phyloP scores from a whole-genome alignment of 2,329 filamentous ascomycete species.

The Venturia nashicola region DNA sequence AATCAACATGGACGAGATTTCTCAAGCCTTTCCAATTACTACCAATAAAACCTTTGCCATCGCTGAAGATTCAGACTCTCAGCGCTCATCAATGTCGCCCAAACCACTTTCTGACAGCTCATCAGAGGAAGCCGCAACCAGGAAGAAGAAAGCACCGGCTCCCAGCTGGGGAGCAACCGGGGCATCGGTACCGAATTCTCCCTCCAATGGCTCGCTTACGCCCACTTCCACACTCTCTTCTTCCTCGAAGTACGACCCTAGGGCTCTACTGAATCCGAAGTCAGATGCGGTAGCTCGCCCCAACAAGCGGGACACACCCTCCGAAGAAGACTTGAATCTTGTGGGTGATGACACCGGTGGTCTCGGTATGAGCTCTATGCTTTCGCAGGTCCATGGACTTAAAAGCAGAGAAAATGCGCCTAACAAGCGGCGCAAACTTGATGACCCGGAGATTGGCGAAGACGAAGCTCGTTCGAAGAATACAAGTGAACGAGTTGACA shows the following conservation, averaged over 20 bases:
- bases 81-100: neutral
- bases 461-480: neutral
- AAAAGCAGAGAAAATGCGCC: neutral
- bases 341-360: neutral
- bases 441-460: neutral
- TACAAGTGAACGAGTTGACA: neutral
- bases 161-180: neutral
- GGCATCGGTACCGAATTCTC: neutral
- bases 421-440: neutral
- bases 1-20: neutral
- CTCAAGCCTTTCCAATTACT: neutral
- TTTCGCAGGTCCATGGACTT: neutral
- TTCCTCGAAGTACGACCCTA: neutral
- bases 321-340: neutral
- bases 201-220: neutral
- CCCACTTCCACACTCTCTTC: neutral
- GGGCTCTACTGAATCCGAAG: neutral
- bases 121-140: neutral
- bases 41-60: neutral
- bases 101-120: neutral
- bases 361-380: constrained; percentile 1
- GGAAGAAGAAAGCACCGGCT: neutral
- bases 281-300: neutral
- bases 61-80: neutral
- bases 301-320: neutral